These are phyloP conservation scores for Populus tomentosa DNA, from an alignment of 441 rosid genomes.

Conservation along the genomic window DNA sequence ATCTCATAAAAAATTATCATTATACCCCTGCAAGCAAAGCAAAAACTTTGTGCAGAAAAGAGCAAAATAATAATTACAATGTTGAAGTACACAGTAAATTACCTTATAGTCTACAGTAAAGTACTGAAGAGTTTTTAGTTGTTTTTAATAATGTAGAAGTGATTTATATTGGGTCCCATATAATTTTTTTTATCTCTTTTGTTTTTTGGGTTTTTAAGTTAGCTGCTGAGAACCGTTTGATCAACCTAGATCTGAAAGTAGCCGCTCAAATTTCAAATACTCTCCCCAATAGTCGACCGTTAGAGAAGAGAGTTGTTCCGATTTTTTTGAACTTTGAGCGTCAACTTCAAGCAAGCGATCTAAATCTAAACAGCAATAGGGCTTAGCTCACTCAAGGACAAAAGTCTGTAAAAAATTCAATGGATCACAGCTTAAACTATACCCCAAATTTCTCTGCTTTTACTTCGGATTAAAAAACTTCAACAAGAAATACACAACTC, in stretches of 20 bases:
- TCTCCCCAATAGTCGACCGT: conserved; percentile 39
- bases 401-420: not conserved
- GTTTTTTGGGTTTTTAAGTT: not conserved
- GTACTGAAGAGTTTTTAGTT: no score
- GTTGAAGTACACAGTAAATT: no score
- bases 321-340: not conserved
- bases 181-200: not conserved
- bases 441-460: conserved; percentile 3
- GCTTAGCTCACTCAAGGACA: not conserved
- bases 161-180: not conserved
- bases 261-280: conserved; percentile 50
- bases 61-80: no score
- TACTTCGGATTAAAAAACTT: conserved; percentile 15
- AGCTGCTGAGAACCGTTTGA: conserved; percentile 26
- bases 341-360: conserved; percentile 1
- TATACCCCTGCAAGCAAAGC: no score
- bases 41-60: no score
- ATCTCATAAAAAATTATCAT: no score
- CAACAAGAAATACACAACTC: not conserved
- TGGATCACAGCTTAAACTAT: conserved; percentile 24
- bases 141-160: not conserved
- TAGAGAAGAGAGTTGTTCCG: conserved; percentile 2
- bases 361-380: not conserved
- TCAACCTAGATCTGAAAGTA: conserved; percentile 27
- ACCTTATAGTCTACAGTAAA: no score